Conservation (phyloP, 306 rosid genomes). For the Benincasa hispida region DNA sequence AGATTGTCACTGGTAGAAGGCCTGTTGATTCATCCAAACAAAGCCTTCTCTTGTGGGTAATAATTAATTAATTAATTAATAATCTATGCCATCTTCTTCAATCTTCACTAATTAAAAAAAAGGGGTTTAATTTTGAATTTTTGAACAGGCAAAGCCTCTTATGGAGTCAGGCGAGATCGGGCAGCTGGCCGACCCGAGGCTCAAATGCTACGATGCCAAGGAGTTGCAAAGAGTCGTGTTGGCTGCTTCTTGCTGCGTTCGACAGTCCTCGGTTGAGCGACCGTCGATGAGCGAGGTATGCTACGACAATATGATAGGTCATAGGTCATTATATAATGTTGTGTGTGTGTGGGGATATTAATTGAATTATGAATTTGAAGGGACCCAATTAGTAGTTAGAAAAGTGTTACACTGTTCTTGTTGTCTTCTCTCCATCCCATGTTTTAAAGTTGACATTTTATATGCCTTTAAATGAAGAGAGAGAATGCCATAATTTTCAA, state of each 20-base stretch:
- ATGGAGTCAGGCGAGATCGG: slow-evolving; percentile 67
- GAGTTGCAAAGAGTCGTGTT: slow-evolving; percentile 46
- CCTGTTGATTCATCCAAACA: slow-evolving; percentile 83
- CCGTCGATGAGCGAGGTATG: slow-evolving; percentile 77
- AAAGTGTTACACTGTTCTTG: background rate
- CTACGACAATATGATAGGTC: background rate
- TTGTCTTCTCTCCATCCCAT: background rate
- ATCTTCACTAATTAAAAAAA: too few relatives aligned
- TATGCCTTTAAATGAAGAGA: background rate
- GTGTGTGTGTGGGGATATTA: background rate
- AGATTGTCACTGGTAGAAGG: slow-evolving; percentile 72
- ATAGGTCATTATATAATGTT: background rate
- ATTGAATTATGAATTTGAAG: background rate
- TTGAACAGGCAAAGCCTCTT: slow-evolving; percentile 54
- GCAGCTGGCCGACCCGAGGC: slow-evolving; percentile 56
- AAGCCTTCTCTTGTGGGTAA: slow-evolving; percentile 87
- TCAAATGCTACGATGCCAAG: slow-evolving; percentile 57
- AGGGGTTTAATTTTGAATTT: background rate
- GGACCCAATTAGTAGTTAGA: background rate
- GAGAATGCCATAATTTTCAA: background rate
- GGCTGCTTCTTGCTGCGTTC: slow-evolving; percentile 76
- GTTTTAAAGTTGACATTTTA: background rate
- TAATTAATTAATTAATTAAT: too few relatives aligned
- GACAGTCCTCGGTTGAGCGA: slow-evolving; percentile 63
- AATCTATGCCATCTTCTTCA: background rate